Percentiles rank a stretch among this genome's conserved stretches.
Evolutionary conservation across 495 filamentous ascomycete species (phyloP).

Genomic region (Aspergillus taichungensis): DNA sequence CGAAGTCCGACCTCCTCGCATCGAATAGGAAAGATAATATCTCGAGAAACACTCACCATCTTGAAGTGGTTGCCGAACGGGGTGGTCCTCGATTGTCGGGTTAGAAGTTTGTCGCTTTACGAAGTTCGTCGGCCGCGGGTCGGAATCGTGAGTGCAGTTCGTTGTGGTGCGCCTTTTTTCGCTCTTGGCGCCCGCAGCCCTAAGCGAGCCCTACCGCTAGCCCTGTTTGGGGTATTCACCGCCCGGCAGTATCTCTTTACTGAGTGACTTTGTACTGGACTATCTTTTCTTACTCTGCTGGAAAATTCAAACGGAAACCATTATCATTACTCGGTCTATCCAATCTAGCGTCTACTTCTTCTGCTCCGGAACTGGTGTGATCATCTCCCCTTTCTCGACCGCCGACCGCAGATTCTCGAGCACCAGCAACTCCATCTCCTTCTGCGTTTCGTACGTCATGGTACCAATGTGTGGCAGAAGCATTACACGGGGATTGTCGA

Average conservation of each 20-base stretch:
- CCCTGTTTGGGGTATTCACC: slow-evolving; percentile 10
- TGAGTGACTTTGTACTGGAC: neutral
- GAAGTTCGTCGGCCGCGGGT: slow-evolving; percentile 32
- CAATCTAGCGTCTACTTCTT: slow-evolving; percentile 16
- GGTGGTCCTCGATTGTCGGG: slow-evolving; percentile 41
- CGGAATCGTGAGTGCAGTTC: slow-evolving; percentile 17
- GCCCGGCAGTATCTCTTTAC: slow-evolving; percentile 9
- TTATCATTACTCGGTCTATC: neutral
- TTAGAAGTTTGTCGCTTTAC: slow-evolving; percentile 40
- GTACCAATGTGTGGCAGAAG: slow-evolving; percentile 79
- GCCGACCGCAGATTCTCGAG: slow-evolving; percentile 59
- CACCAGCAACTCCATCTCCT: slow-evolving; percentile 70
- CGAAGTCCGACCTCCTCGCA: slow-evolving; percentile 1
- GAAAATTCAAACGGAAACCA: too few relatives aligned
- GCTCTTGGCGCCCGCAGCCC: slow-evolving; percentile 35
- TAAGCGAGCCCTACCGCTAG: slow-evolving; percentile 44
- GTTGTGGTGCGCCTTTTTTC: slow-evolving; percentile 36
- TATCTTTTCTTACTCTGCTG: too few relatives aligned
- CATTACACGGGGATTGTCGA: slow-evolving; percentile 62
- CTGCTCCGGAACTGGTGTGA: slow-evolving; percentile 68
- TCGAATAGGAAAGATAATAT: slow-evolving; percentile 7
- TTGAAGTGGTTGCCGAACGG: slow-evolving; percentile 43
- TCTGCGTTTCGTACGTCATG: slow-evolving; percentile 53
- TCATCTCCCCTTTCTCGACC: slow-evolving; percentile 53
- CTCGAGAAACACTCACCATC: slow-evolving; percentile 41